Evolutionary conservation across 495 filamentous ascomycete species (phyloP), one percentile per base, ranked within the genome.

Genomic region (Aspergillus nidulans): DNA sequence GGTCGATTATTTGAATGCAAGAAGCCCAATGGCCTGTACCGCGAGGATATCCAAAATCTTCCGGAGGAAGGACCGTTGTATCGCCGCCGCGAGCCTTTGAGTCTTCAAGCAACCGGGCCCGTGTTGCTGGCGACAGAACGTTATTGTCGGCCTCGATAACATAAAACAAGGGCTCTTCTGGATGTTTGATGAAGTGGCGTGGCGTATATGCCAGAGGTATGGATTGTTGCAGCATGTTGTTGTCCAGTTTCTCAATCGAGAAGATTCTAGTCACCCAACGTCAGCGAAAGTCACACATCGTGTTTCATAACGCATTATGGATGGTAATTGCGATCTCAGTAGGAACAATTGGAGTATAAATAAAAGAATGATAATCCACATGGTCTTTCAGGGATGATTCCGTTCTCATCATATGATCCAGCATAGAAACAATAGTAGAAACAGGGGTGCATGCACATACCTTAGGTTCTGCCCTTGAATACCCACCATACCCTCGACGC

Each of bases 81-180:
- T 95, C 88, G 2, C 86, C 90, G 69, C 90, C 87, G 10, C 82
- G 83, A 4, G 81, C 73, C 36, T 72, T 64, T 8, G 79, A 79
- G 59, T 90, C 85, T 38, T 84, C 79, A 5, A 92, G 74, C 0
- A 97, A 74, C 36, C 81, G 77, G 23, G 81, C 69, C 48, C 86
- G 84, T 2, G 91, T 88, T n/a, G 83, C 81, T 1, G 82, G 79
- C 0, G 90, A 83, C 2, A 98, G 77, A 2, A 90, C 87, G 64
- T 96, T 94, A 62, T 91, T 95, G 43, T 98, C 94, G 0, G 90
- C 82, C 71, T 96, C 90, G 46, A 96, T 91, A 8, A 91, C 90
- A 60, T 97, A 98, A 70, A 96, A 98, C 4, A 90, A 73, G 2
- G 90, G 87, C 30, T 88, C 81, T 3, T 95, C 90, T 0, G 91